A percentile compares a stretch with the other conserved stretches of the same genome.
Evolutionary conservation across 2,329 filamentous ascomycete genomes (phyloP).

Genomic region (Dothiorella sarmentorum): DNA sequence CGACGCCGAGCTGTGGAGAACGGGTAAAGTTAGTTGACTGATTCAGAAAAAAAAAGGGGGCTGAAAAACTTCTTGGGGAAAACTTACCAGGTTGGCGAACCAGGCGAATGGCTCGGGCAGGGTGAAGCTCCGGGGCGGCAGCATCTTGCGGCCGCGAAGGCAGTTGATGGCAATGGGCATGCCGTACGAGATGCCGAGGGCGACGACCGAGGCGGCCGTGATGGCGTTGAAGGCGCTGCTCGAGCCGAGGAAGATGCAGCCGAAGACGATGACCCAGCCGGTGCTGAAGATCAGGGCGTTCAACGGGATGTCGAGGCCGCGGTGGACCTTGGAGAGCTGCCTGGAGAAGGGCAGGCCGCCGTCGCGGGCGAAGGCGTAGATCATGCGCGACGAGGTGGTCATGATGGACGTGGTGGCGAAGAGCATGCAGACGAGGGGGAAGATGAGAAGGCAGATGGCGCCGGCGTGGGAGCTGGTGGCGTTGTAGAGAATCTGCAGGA

Average conservation of each 20-base stretch:
- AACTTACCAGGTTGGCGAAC: slow-evolving; percentile 49
- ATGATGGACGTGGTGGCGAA: slow-evolving; percentile 63
- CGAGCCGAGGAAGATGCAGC: slow-evolving; percentile 67
- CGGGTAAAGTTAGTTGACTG: not conserved
- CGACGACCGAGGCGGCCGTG: slow-evolving; percentile 66
- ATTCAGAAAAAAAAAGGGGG: too few relatives aligned
- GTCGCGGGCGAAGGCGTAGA: slow-evolving; percentile 65
- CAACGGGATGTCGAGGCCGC: slow-evolving; percentile 59
- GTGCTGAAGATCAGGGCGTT: slow-evolving; percentile 63
- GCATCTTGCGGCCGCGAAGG: slow-evolving; percentile 60
- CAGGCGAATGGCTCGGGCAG: slow-evolving; percentile 56
- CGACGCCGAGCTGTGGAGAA: slow-evolving; percentile 52
- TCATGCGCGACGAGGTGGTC: slow-evolving; percentile 64
- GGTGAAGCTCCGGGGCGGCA: slow-evolving; percentile 59
- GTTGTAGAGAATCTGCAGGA: slow-evolving; percentile 61
- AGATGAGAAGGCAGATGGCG: slow-evolving; percentile 63
- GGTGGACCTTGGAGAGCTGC: slow-evolving; percentile 61
- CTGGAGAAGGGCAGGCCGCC: slow-evolving; percentile 62
- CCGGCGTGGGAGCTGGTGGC: slow-evolving; percentile 61
- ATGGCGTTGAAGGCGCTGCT: slow-evolving; percentile 68
- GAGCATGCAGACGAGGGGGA: slow-evolving; percentile 60
- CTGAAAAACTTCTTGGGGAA: too few relatives aligned
- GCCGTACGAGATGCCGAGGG: slow-evolving; percentile 68
- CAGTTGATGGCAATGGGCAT: slow-evolving; percentile 71
- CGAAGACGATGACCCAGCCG: slow-evolving; percentile 62